These are phyloP conservation scores for Spongospora subterranea DNA, from an alignment of 208 protist species.

Conservation along the genomic window DNA sequence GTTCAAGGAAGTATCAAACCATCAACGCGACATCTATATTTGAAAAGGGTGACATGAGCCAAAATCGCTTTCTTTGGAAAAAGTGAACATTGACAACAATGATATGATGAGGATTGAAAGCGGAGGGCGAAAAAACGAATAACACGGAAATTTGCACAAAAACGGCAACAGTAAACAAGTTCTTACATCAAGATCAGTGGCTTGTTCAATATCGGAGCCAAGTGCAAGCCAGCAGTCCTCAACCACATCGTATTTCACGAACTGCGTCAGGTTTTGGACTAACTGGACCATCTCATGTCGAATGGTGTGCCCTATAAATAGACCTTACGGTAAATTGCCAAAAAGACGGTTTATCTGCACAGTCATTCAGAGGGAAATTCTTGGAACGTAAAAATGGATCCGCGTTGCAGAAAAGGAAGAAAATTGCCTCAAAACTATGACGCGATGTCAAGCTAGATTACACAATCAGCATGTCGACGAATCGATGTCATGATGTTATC, in stretches of 20 bases:
- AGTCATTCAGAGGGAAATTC: too few relatives aligned
- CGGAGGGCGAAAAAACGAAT: background rate
- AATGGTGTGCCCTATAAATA: conserved; percentile 30
- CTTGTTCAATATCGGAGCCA: background rate
- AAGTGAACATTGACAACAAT: too few relatives aligned
- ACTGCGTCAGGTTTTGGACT: background rate
- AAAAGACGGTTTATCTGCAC: too few relatives aligned
- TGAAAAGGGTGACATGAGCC: too few relatives aligned
- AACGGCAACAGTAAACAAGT: background rate
- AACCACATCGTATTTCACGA: conserved; percentile 27
- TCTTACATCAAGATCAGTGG: conserved; percentile 9
- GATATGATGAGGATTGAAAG: too few relatives aligned
- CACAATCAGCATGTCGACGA: too few relatives aligned
- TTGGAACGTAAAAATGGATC: too few relatives aligned
- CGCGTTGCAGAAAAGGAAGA: background rate
- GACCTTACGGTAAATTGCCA: too few relatives aligned
- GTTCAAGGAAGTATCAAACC: background rate
- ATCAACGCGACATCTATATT: background rate
- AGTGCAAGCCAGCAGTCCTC: background rate
- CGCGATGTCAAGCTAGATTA: too few relatives aligned
- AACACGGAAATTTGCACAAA: background rate
- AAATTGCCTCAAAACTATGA: too few relatives aligned
- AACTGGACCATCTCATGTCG: conserved; percentile 56
- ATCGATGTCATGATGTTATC: too few relatives aligned
- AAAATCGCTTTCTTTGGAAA: background rate